A percentile compares a stretch with the other conserved stretches of the same genome.
These are phyloP conservation scores for Pistacia integerrima DNA, from an alignment of 345 rosid genomes.

Conservation along the genomic window DNA sequence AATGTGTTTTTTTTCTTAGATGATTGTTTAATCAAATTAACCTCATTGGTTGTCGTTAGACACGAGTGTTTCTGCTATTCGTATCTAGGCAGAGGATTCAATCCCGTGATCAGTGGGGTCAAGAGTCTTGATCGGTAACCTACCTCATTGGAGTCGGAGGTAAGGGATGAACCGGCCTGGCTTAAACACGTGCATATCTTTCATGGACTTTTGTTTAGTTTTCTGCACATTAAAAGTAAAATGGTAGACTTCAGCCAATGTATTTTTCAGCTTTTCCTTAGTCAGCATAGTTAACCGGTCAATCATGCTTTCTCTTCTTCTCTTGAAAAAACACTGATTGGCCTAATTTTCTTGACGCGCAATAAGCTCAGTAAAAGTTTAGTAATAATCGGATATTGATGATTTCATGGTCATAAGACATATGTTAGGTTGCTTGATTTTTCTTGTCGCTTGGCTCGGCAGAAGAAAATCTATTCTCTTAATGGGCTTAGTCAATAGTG, in stretches of 20 bases:
- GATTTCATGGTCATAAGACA: background rate
- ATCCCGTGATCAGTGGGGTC: background rate
- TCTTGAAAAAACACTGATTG: background rate
- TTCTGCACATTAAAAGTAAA: background rate
- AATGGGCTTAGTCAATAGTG: background rate
- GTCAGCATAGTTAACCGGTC: background rate
- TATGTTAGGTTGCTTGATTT: background rate
- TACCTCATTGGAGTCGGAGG: slow-evolving; percentile 3
- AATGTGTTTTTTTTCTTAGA: slow-evolving; percentile 25
- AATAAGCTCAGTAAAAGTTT: background rate
- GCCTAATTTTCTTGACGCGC: background rate
- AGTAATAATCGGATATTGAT: background rate
- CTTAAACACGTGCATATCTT: background rate
- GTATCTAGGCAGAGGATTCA: background rate
- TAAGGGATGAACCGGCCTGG: background rate
- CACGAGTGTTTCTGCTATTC: slow-evolving; percentile 15
- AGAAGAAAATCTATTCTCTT: background rate
- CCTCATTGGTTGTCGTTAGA: slow-evolving; percentile 4
- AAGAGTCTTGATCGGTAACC: background rate
- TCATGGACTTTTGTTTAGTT: background rate
- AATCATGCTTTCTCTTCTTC: slow-evolving; percentile 5
- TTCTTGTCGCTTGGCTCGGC: background rate
- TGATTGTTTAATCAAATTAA: slow-evolving; percentile 21
- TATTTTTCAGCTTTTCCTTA: background rate
- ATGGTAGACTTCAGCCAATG: background rate